These are phyloP conservation scores for Eutypa lata DNA, from an alignment of 2,329 filamentous ascomycete species.

Conservation along the genomic window DNA sequence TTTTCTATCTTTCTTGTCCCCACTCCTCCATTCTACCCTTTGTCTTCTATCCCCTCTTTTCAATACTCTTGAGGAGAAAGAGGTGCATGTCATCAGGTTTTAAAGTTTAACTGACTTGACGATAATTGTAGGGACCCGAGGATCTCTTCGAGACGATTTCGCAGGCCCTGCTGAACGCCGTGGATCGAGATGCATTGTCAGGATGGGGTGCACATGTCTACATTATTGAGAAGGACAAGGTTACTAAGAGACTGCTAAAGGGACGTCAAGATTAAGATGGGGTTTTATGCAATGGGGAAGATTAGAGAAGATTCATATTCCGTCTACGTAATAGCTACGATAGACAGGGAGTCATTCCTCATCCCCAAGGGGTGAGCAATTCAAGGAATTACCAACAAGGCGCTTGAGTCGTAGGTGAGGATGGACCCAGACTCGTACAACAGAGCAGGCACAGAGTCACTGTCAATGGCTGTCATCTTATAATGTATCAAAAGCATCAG, in stretches of 20 bases:
- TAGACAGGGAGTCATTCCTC: neutral
- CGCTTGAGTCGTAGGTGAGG: neutral
- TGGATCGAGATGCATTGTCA: conserved; percentile 93
- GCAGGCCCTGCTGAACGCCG: conserved; percentile 89
- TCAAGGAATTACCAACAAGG: neutral
- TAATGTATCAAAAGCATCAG: too few species aligned
- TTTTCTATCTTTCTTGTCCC: neutral
- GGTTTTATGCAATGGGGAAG: conserved; percentile 1
- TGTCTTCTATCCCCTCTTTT: neutral
- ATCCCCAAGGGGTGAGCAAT: neutral
- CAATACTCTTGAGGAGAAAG: too few species aligned
- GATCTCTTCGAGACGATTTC: conserved; percentile 98
- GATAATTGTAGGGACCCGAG: conserved; percentile 70
- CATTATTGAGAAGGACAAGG: conserved; percentile 99
- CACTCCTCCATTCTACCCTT: neutral
- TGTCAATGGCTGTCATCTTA: too few species aligned
- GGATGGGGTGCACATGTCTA: conserved; percentile 99
- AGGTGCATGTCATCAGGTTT: neutral
- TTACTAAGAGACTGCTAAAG: conserved; percentile 98
- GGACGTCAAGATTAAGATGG: conserved; percentile 82
- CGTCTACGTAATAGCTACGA: neutral
- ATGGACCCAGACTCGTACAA: too few species aligned
- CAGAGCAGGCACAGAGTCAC: too few species aligned
- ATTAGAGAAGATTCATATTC: neutral
- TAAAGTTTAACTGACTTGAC: neutral